These are phyloP conservation scores for Agaricales sp. DNA, from an alignment of 1,284 basidiomycete species.

Conservation along the genomic window DNA sequence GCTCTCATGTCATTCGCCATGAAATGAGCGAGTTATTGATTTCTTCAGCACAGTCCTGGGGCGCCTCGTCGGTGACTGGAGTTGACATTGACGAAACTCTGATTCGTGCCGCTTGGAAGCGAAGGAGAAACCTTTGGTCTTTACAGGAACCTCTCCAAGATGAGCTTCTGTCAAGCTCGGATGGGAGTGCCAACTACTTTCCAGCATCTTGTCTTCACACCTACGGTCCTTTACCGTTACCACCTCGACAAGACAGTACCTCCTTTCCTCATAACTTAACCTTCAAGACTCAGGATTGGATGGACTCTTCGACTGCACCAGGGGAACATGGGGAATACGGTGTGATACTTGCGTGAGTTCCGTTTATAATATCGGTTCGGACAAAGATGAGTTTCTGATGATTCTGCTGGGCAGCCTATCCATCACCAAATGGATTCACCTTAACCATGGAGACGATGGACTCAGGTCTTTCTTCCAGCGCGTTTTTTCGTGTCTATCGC, in stretches of 20 bases:
- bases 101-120: slow-evolving; percentile 60
- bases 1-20: background rate
- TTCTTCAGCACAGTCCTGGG: slow-evolving; percentile 46
- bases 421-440: slow-evolving; percentile 79
- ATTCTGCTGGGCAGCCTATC: slow-evolving; percentile 63
- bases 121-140: slow-evolving; percentile 60
- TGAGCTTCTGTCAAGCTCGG: background rate
- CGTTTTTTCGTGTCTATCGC: slow-evolving; percentile 41
- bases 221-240: slow-evolving; percentile 63
- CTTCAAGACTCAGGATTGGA: slow-evolving; percentile 66
- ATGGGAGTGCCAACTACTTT: slow-evolving; percentile 36
- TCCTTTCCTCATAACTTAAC: slow-evolving; percentile 66
- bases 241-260: slow-evolving; percentile 25
- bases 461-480: slow-evolving; percentile 53
- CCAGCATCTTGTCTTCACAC: slow-evolving; percentile 65
- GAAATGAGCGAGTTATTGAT: background rate
- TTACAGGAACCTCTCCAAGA: slow-evolving; percentile 32
- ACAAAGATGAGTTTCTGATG: too few species aligned
- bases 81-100: slow-evolving; percentile 75
- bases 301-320: slow-evolving; percentile 33
- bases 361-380: too few species aligned
- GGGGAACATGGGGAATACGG: slow-evolving; percentile 56
- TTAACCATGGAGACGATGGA: slow-evolving; percentile 65
- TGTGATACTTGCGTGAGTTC: slow-evolving; percentile 61
- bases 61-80: slow-evolving; percentile 55